Conservation (phyloP, 139 green algal genomes). For the Auxenochlorella pyrenoidosa region DNA sequence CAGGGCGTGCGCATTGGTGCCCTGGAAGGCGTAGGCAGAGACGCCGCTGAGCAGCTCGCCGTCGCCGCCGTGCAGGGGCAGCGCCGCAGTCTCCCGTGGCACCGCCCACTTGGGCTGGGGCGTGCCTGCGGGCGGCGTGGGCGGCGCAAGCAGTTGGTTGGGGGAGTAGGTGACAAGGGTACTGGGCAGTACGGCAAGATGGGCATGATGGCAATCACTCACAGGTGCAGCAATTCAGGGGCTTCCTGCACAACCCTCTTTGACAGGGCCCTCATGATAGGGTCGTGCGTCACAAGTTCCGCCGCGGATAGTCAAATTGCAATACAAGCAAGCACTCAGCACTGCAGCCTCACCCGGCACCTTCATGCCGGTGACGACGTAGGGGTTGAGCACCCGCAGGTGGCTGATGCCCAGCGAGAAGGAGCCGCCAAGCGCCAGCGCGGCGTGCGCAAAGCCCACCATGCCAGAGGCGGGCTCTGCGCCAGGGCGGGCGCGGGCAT, state of each 20-base stretch:
- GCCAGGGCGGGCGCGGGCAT: background rate
- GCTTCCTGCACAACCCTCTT: too few species aligned
- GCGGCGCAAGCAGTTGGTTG: too few species aligned
- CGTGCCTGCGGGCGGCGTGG: background rate
- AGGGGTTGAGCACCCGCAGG: slow-evolving; percentile 74
- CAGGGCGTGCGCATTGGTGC: slow-evolving; percentile 77
- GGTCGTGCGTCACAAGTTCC: too few species aligned
- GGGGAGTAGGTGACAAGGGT: too few species aligned
- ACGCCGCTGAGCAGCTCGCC: slow-evolving; percentile 48
- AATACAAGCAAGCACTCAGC: too few species aligned
- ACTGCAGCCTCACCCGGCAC: slow-evolving; percentile 4
- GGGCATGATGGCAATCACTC: too few species aligned
- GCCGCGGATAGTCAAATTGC: too few species aligned
- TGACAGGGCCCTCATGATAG: too few species aligned
- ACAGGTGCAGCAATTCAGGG: too few species aligned
- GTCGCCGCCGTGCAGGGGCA: background rate
- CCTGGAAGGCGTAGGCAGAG: slow-evolving; percentile 87
- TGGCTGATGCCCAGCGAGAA: slow-evolving; percentile 68
- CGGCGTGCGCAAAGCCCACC: slow-evolving; percentile 50
- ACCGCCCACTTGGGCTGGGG: slow-evolving; percentile 26
- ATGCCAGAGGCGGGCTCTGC: slow-evolving; percentile 86
- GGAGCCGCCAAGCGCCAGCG: slow-evolving; percentile 44
- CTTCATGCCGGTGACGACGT: slow-evolving; percentile 59
- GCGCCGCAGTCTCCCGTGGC: slow-evolving; percentile 5
- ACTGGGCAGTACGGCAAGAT: too few species aligned